Percentiles rank a stretch among this genome's conserved stretches.
Conservation (phyloP, 805 yeast species). For the Yarrowia deformans region DNA sequence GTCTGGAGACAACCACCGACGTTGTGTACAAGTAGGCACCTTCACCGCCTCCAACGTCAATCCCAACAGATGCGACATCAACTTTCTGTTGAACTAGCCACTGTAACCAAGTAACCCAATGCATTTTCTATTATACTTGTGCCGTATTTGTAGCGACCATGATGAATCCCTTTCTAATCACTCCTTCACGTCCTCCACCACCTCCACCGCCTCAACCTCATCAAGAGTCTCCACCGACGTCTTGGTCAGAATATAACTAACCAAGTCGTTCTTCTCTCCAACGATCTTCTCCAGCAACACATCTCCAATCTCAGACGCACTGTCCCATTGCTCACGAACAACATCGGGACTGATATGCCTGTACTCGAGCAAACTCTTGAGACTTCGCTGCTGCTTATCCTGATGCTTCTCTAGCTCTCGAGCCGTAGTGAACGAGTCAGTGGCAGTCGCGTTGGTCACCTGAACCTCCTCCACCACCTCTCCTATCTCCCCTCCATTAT, state of each 20-base stretch:
- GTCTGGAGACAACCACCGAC: too few species aligned
- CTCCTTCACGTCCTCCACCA: not conserved
- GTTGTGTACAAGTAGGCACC: too few species aligned
- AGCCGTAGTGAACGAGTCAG: slow-evolving; percentile 29
- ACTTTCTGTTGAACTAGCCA: not conserved
- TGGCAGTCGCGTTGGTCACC: not conserved
- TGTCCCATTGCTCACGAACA: slow-evolving; percentile 15
- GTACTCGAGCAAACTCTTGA: slow-evolving; percentile 19
- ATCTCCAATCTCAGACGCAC: slow-evolving; percentile 9
- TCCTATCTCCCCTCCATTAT: slow-evolving; percentile 10
- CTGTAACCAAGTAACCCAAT: not conserved
- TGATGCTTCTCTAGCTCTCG: slow-evolving; percentile 10
- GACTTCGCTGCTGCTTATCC: slow-evolving; percentile 9
- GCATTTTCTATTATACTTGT: not conserved
- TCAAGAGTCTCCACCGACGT: not conserved
- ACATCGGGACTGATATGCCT: slow-evolving; percentile 11
- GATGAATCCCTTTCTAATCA: too few species aligned
- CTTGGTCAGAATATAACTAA: slow-evolving; percentile 22
- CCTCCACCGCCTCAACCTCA: not conserved
- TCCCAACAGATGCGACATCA: not conserved
- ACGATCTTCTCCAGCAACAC: slow-evolving; percentile 18
- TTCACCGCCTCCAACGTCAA: not conserved
- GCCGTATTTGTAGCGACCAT: too few species aligned
- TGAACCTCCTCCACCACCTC: slow-evolving; percentile 14
- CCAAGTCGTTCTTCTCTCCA: slow-evolving; percentile 10